Base-by-base conservation (phyloP, 768 basidiomycete species). In the Lyophyllum semitale region DNA sequence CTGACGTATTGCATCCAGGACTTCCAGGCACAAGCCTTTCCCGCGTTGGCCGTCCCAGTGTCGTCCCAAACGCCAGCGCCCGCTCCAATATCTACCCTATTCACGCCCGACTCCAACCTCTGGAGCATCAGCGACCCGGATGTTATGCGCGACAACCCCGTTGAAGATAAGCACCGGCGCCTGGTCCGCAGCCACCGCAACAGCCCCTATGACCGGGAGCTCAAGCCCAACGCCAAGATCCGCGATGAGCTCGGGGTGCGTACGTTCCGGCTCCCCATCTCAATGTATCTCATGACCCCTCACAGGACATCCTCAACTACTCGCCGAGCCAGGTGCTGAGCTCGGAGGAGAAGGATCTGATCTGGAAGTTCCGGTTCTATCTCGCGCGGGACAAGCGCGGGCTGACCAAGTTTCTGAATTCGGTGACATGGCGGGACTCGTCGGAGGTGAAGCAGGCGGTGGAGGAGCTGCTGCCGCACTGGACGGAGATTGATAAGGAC, bases 321-420 rank as follows among this genome's bases (percentile, higher is more conserved):
- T 88, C 95, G 0, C 97, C 97, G 0, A 95, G 91, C 55, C 91
- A 89, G 55, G 79, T 82, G 9, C 77, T 99, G 8, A 91, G 84
- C 3, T 87, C 93, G 0, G 91, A 95, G 64, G 96, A 98, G 73
- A 97, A 96, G 66, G 96, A 98, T 62, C 76, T 95, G 38, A 87
- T 98, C 35, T 99, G 97, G 97, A 95, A 96, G 69, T 99, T 96
- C 79, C 84, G 97, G n/a, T 99, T 98, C 74, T 98, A 97, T 61
- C 85, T 99, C 11, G 85, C 88, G 2, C 78, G 94, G 30, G 93
- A 95, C 69, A 95, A 93, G 72, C 87, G 91, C 9, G 95, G 95
- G 2, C 80, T 98, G 37, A 98, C 96, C 30, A 99, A 99, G 69
- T 99, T 99, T 73, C 80, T 99, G 50, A 98, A 93, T 70, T 94